Percentiles rank a stretch among this genome's conserved stretches.
phyloP scores from a whole-genome alignment of 2,329 filamentous ascomycete genomes.

The Cladobotryum mycophilum region DNA sequence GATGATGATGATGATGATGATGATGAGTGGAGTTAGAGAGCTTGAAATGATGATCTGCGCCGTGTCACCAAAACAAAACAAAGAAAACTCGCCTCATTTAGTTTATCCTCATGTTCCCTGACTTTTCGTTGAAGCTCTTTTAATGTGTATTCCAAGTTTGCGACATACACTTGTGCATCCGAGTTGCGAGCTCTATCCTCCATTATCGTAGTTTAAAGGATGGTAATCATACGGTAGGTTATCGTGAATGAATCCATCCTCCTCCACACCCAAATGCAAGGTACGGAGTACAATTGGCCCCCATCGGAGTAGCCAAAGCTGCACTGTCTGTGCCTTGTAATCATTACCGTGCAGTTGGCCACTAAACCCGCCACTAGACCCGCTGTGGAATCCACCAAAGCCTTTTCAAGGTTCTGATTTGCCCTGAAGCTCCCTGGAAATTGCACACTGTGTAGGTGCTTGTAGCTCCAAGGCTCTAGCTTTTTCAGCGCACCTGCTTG shows the following conservation, averaged over 20 bases:
- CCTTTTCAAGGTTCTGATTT: conserved; percentile 3
- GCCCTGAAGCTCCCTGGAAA: too few relatives aligned
- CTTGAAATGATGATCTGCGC: not conserved
- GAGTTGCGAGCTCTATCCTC: conserved; percentile 19
- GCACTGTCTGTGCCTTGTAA: conserved; percentile 3
- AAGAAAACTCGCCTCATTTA: conserved; percentile 40
- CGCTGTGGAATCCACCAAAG: conserved; percentile 4
- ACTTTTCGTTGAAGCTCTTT: conserved; percentile 57
- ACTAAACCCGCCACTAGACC: not conserved
- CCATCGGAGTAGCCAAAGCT: not conserved
- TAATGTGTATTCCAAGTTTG: conserved; percentile 60
- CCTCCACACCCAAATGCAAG: not conserved
- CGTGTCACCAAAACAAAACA: not conserved
- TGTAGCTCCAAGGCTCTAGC: not conserved
- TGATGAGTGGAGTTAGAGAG: too few relatives aligned
- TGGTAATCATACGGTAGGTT: not conserved
- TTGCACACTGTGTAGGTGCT: not conserved
- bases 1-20: too few relatives aligned
- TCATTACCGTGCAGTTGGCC: not conserved
- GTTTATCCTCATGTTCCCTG: conserved; percentile 45
- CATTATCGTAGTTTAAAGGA: conserved; percentile 15
- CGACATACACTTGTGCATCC: conserved; percentile 25
- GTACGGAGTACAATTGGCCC: too few relatives aligned
- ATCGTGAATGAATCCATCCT: not conserved
- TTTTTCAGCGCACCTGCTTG: too few relatives aligned